Base-by-base conservation (phyloP, 768 basidiomycete species). In the Termitomyces sp. region DNA sequence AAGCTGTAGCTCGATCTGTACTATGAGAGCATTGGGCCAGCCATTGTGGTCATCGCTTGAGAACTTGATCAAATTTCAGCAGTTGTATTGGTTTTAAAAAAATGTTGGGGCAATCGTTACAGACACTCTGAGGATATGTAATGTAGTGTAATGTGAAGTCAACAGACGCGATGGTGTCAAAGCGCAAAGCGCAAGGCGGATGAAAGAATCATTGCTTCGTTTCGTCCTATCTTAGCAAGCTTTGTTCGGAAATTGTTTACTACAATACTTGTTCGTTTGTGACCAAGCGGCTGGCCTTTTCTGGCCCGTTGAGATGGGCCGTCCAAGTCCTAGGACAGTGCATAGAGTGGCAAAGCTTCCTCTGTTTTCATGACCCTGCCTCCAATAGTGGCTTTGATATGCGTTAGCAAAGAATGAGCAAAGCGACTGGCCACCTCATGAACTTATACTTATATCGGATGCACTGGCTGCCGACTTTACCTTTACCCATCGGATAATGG, bases 391-490 rank as follows among this genome's bases (percentile, higher is more conserved):
- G 60, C 63, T 54, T 64, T 51, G 45, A 33, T 41, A 37, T 26
- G 12, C 28, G 31, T n/a, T 24, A 55, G 54, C 53, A 59, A 56
- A 60, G 54, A 45, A 46, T 20, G 39, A 55, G 58, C 54, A 59
- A 56, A 60, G 54, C 55, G 51, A 50, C 34, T 47, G 36, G 53
- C 56, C 42, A 34, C 46, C 33, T 44, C 54, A 44, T 16, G 28
- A 20, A 29, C 24, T 62, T 59, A 59, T 33, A n/a, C n/a, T n/a
- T n/a, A 59, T 62, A 59, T 13, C 24, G 0, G 18, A 42, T n/a
- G 42, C 28, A 13, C 51, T 36, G 20, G 16, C 42, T 22, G 20
- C 3, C 22, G 33, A 10, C n/a, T n/a, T n/a, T n/a, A n/a, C n/a
- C n/a, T 10, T 13, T 26, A 34, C 33, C 20, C 13, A 51, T 34